Conservation (phyloP, 1,139 yeast genomes). For the Scheffersomyces illinoinensis region DNA sequence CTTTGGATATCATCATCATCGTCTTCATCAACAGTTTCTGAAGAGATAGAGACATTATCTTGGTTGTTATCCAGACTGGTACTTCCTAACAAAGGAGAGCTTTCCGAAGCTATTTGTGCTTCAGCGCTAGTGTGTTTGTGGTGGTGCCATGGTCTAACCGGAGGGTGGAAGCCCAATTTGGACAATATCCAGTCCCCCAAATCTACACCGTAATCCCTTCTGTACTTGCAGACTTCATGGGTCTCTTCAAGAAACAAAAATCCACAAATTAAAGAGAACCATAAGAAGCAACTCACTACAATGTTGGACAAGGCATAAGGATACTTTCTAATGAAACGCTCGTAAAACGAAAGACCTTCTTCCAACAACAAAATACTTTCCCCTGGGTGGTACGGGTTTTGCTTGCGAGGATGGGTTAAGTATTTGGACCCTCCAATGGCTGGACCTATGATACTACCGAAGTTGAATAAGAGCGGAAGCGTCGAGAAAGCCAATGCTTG, state of each 20-base stretch:
- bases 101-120: neutral
- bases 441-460: slow-evolving; percentile 59
- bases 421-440: slow-evolving; percentile 49
- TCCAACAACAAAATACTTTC: neutral
- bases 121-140: neutral
- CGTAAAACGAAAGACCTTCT: slow-evolving; percentile 9
- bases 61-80: neutral
- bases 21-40: slow-evolving; percentile 6
- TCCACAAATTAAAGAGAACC: slow-evolving; percentile 38
- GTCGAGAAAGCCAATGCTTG: slow-evolving; percentile 64
- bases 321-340: slow-evolving; percentile 33
- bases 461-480: slow-evolving; percentile 59
- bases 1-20: slow-evolving; percentile 18
- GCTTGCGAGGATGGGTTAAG: slow-evolving; percentile 28
- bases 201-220: slow-evolving; percentile 51
- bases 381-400: slow-evolving; percentile 5
- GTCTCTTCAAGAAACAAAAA: slow-evolving; percentile 62
- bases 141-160: slow-evolving; percentile 32
- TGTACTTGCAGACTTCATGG: slow-evolving; percentile 40
- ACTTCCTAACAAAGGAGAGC: neutral
- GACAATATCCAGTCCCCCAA: slow-evolving; percentile 47
- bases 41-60: neutral
- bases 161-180: slow-evolving; percentile 30
- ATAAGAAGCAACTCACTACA: slow-evolving; percentile 45
- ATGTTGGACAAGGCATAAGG: slow-evolving; percentile 65